Evolutionary conservation across 2,329 filamentous ascomycete species (phyloP).

Genomic region (Cladosporium sp.): DNA sequence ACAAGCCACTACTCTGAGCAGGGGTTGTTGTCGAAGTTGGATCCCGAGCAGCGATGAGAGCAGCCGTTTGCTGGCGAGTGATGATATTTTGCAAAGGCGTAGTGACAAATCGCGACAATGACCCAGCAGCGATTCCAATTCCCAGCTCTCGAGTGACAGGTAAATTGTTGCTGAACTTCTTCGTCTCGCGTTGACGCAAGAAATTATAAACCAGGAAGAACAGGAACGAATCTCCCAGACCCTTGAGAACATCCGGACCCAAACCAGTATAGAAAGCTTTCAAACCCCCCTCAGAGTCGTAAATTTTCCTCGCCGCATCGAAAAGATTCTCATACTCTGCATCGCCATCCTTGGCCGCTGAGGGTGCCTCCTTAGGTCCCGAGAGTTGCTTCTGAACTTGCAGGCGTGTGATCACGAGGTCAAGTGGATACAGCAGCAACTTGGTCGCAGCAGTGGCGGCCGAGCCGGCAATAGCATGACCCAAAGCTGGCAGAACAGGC

Average conservation of each 20-base stretch:
- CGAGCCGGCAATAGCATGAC: slow-evolving; percentile 76
- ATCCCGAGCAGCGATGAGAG: slow-evolving; percentile 42
- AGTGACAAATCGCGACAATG: slow-evolving; percentile 68
- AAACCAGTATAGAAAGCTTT: slow-evolving; percentile 58
- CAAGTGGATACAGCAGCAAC: slow-evolving; percentile 72
- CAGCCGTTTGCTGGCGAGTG: slow-evolving; percentile 71
- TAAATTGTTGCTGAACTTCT: slow-evolving; percentile 33
- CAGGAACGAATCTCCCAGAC: slow-evolving; percentile 66
- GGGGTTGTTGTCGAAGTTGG: slow-evolving; percentile 26
- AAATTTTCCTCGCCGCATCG: slow-evolving; percentile 69
- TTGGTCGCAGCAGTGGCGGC: slow-evolving; percentile 75
- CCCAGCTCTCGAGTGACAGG: slow-evolving; percentile 67
- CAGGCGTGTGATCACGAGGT: slow-evolving; percentile 74
- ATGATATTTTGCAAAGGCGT: slow-evolving; percentile 79
- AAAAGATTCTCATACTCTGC: slow-evolving; percentile 59
- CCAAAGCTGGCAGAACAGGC: slow-evolving; percentile 64
- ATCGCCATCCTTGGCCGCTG: slow-evolving; percentile 30
- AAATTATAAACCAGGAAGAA: slow-evolving; percentile 80
- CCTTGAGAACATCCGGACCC: slow-evolving; percentile 41
- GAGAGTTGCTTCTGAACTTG: slow-evolving; percentile 67
- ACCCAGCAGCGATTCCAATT: slow-evolving; percentile 69
- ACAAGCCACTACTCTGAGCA: slow-evolving; percentile 26
- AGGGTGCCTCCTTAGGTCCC: slow-evolving; percentile 30
- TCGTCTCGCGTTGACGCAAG: slow-evolving; percentile 38
- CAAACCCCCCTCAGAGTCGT: slow-evolving; percentile 63